Percentiles rank a stretch among this genome's conserved stretches.
phyloP scores from a whole-genome alignment of 176 grass and related monocot species.

The Phoenix roebelenii region DNA sequence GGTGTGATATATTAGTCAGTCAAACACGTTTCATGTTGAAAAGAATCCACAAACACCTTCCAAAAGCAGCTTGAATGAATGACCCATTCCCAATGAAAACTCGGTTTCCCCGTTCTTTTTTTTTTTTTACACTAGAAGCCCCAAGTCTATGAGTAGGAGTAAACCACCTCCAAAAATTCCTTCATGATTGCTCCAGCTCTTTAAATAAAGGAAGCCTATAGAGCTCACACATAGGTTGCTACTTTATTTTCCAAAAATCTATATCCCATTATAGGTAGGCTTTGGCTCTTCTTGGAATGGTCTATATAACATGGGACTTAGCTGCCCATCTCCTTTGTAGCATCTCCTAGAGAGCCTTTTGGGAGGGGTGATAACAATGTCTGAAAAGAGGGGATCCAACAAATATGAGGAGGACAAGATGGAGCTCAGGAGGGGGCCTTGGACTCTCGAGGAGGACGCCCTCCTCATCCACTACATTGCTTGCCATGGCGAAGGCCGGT shows the following conservation, averaged over 20 bases:
- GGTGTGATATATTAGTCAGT: constrained; percentile 86
- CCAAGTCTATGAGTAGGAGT: constrained; percentile 20
- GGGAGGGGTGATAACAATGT: constrained; percentile 27
- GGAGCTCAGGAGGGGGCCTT: constrained; percentile 71
- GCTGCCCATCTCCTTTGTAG: not conserved
- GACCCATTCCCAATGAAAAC: constrained; percentile 9
- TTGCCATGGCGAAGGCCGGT: constrained; percentile 76
- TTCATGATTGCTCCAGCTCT: constrained; percentile 40
- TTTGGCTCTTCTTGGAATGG: not conserved
- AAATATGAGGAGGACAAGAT: constrained; percentile 42
- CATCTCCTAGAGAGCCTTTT: constrained; percentile 1
- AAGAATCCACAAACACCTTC: constrained; percentile 56
- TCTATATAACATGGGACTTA: constrained; percentile 7
- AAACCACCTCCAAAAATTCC: constrained; percentile 27
- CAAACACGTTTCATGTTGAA: constrained; percentile 95
- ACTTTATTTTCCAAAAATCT: constrained; percentile 4
- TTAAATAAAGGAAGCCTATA: constrained; percentile 45
- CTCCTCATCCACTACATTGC: constrained; percentile 94
- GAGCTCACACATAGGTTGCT: constrained; percentile 4
- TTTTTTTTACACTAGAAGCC: not conserved
- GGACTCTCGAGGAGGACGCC: constrained; percentile 82
- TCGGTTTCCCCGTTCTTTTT: not conserved
- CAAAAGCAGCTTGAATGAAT: constrained; percentile 4
- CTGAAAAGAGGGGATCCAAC: constrained; percentile 50
- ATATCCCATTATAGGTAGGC: constrained; percentile 14